These are phyloP conservation scores for Metschnikowia peoriensis DNA, from an alignment of 805 yeast genomes.

Conservation along the genomic window DNA sequence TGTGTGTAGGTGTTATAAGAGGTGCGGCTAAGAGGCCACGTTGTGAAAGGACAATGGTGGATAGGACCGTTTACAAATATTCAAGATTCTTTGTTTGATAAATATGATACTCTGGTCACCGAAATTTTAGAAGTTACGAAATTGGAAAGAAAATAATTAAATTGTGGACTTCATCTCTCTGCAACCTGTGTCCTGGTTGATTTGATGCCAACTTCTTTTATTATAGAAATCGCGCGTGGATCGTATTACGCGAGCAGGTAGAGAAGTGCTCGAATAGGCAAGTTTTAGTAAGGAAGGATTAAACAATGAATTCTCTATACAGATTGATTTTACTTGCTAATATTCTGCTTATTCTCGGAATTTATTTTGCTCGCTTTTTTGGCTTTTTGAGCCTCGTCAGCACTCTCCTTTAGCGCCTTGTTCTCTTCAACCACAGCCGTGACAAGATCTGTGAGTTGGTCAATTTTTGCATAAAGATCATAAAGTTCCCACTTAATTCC, in stretches of 20 bases:
- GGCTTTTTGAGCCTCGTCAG: neutral
- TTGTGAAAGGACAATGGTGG: neutral
- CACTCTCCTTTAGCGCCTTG: conserved; percentile 18
- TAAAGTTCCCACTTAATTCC: conserved; percentile 68
- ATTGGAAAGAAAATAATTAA: no score
- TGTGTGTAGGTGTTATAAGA: neutral
- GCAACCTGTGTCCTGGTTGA: no score
- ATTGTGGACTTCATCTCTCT: no score
- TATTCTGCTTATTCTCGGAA: neutral
- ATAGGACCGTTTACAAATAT: no score
- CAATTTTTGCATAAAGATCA: conserved; percentile 52
- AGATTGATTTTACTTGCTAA: neutral
- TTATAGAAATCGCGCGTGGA: neutral
- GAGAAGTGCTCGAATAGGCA: neutral
- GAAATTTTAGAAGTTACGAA: no score
- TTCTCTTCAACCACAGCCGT: conserved; percentile 38
- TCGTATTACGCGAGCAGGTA: neutral
- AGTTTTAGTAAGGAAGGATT: neutral
- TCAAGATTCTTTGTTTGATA: no score
- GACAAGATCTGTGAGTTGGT: conserved; percentile 42
- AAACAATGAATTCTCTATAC: neutral
- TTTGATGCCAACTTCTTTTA: no score
- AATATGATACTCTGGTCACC: no score
- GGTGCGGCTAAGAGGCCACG: neutral
- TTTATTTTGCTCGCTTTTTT: neutral